phyloP scores from a whole-genome alignment of 116 monocot genomes.

The Zostera marina region DNA sequence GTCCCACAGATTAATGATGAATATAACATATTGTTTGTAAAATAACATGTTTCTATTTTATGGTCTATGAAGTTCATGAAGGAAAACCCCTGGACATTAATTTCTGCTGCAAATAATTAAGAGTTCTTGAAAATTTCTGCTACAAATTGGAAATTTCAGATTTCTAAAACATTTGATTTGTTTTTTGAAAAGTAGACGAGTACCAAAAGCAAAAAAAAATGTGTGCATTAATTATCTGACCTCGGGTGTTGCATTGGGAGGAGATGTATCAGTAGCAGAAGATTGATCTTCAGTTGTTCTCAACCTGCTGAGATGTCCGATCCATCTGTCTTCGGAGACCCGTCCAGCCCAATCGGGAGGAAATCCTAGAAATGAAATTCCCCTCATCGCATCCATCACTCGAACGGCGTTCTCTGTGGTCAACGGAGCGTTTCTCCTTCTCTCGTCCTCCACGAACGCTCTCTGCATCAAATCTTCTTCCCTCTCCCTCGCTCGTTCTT shows the following conservation, averaged over 20 bases:
- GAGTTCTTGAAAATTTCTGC: too few species aligned
- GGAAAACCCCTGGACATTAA: too few species aligned
- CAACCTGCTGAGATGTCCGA: conserved; percentile 32
- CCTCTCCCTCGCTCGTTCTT: conserved; percentile 24
- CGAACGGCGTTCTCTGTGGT: conserved; percentile 37
- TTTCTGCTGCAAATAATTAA: too few species aligned
- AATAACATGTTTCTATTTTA: too few species aligned
- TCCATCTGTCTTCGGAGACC: conserved; percentile 48
- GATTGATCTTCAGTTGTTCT: conserved; percentile 5
- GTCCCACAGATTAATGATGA: too few species aligned
- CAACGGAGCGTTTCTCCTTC: conserved; percentile 42
- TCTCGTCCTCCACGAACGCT: conserved; percentile 53
- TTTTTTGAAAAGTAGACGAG: too few species aligned
- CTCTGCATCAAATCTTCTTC: conserved; percentile 46
- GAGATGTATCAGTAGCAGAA: not conserved
- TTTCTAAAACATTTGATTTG: too few species aligned
- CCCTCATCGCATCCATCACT: conserved; percentile 52
- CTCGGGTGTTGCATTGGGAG: not conserved
- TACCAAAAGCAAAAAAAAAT: too few species aligned
- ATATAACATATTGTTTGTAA: too few species aligned
- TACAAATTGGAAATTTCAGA: too few species aligned
- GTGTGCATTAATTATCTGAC: not conserved
- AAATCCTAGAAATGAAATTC: conserved; percentile 32
- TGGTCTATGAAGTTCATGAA: too few species aligned
- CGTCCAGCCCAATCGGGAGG: conserved; percentile 36